phyloP scores from a whole-genome alignment of 2,329 filamentous ascomycete species.

The Fusarium sp. region DNA sequence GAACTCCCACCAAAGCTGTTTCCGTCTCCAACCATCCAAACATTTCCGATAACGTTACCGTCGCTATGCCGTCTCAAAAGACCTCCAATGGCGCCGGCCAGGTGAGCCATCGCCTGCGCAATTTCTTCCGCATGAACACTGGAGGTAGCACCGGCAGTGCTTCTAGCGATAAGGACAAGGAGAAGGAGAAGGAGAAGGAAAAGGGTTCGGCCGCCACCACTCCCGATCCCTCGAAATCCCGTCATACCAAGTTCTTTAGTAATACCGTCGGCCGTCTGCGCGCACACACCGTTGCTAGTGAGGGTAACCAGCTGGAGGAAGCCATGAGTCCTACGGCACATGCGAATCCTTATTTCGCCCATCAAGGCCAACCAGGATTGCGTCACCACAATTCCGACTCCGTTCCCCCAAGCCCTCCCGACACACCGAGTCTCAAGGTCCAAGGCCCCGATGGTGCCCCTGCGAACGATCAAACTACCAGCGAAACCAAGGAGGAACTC shows the following conservation, averaged over 20 bases:
- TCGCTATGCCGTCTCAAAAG: conserved; percentile 63
- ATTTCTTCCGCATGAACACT: conserved; percentile 75
- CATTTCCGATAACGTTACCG: conserved; percentile 10
- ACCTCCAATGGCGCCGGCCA: conserved; percentile 61
- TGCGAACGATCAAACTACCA: conserved; percentile 70
- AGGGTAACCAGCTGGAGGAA: conserved; percentile 91
- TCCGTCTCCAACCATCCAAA: conserved; percentile 16
- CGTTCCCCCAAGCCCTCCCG: conserved; percentile 89
- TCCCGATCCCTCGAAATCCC: conserved; percentile 63
- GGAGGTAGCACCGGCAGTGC: conserved; percentile 50
- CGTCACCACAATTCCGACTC: conserved; percentile 96
- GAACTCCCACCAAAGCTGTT: conserved; percentile 30
- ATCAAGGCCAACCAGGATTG: conserved; percentile 92
- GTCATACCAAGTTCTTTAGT: conserved; percentile 89
- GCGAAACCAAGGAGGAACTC: conserved; percentile 90
- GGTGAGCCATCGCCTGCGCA: conserved; percentile 74
- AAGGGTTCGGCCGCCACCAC: conserved; percentile 25
- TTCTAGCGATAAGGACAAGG: conserved; percentile 51
- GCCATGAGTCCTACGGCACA: conserved; percentile 89
- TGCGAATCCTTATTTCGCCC: conserved; percentile 96
- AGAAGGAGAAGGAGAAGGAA: conserved; percentile 51
- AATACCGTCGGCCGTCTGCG: conserved; percentile 86
- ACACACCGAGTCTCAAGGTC: conserved; percentile 82
- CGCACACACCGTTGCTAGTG: conserved; percentile 89
- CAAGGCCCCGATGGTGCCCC: conserved; percentile 72